Evolutionary conservation across 768 basidiomycete species (phyloP), one percentile per base, ranked within the genome.

Genomic region (Arthromyces matolae): DNA sequence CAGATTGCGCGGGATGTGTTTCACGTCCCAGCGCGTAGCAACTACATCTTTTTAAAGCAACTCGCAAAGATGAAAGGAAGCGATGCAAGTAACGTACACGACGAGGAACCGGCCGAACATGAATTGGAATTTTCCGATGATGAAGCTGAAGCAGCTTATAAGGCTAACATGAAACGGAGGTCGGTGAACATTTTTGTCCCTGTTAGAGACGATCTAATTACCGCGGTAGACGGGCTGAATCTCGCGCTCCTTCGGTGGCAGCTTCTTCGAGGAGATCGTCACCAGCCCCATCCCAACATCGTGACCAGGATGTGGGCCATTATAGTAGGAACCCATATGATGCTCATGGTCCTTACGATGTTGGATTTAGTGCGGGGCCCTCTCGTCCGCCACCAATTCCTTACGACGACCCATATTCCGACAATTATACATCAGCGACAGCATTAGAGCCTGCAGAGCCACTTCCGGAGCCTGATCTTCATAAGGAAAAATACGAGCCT

Each of bases 91-190:
- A 98, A 97, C 61, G 75, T 93, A 8, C 82, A 93, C 55, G 95
- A 98, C 60, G 95, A 98, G 66, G 95, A 98, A 63, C 85, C 90
- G 2, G 88, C 74, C 1, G 93, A 90, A 16, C 80, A 91, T 46
- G 95, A 97, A 60, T 60, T 90, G 24, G 95, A 98, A 62, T 98
- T 94, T 66, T 93, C 89, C 3, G 95, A 98, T 55, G 95, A 98
- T 56, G 95, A 98, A 63, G 77, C 84, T 45, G 95, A 98, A 64
- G 80, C 81, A 14, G 83, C 81, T 23, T 77, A 84, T 60, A 89
- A 78, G 67, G 71, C 78, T 42, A 70, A 70, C 40, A 58, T 77
- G 37, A 88, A 85, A 59, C 72, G 74, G 55, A 82, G 74, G 85
- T 85, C 52, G 41, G 77, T 50, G 27, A 27, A 25, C 42, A 53